phyloP scores from a whole-genome alignment of 495 filamentous ascomycete species.

The Penicillium maclennaniae region DNA sequence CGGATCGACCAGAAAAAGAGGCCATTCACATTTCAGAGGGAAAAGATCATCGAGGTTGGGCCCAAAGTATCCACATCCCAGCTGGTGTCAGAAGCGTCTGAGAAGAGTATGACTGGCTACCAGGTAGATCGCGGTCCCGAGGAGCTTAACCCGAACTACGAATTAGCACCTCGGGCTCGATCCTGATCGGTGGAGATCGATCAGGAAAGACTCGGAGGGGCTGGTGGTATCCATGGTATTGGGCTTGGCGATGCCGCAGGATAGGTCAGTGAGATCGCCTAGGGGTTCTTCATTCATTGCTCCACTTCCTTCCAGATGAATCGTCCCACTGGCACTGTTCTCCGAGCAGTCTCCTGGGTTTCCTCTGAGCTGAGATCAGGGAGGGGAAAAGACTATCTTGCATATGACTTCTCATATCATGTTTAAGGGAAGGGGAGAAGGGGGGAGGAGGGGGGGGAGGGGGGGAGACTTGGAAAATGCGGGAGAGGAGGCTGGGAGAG shows the following conservation, averaged over 20 bases:
- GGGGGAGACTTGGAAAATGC: background rate
- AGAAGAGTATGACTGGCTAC: slow-evolving; percentile 18
- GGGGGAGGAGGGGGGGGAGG: background rate
- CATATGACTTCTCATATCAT: slow-evolving; percentile 14
- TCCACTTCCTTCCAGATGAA: slow-evolving; percentile 29
- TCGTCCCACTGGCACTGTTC: background rate
- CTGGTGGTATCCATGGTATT: slow-evolving; percentile 18
- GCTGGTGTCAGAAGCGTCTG: slow-evolving; percentile 15
- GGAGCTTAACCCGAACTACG: slow-evolving; percentile 19
- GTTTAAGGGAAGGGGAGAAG: background rate
- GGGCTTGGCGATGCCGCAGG: background rate
- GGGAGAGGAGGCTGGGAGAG: background rate
- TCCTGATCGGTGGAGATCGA: slow-evolving; percentile 26
- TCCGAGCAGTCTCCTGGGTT: slow-evolving; percentile 7
- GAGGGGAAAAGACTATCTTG: background rate
- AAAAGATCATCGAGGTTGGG: background rate
- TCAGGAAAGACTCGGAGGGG: slow-evolving; percentile 9
- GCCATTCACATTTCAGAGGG: background rate
- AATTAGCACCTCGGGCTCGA: slow-evolving; percentile 13
- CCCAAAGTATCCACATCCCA: slow-evolving; percentile 8
- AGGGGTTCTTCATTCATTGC: slow-evolving; percentile 21
- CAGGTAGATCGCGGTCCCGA: slow-evolving; percentile 19
- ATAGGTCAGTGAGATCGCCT: slow-evolving; percentile 23
- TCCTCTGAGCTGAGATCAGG: too few species aligned
- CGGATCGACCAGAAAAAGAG: slow-evolving; percentile 13